Conservation (phyloP, 768 basidiomycete species). For the Rhodosporidiobolus sp. region DNA sequence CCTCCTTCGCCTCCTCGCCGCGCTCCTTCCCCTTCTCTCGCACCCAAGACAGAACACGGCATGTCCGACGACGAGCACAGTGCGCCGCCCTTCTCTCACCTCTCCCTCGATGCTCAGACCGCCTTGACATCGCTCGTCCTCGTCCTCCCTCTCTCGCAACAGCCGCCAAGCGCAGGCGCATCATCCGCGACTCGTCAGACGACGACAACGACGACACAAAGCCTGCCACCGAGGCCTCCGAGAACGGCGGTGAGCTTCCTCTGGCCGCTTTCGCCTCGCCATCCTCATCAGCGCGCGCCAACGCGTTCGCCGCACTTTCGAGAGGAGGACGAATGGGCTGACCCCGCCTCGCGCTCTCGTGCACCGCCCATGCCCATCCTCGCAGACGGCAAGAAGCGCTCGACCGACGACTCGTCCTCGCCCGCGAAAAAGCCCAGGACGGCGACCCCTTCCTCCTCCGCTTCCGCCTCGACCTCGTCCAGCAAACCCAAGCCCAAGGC, state of each 20-base stretch:
- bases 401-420: background rate
- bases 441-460: background rate
- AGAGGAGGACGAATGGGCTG: background rate
- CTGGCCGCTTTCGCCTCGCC: no score
- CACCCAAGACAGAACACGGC: background rate
- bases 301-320: background rate
- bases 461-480: background rate
- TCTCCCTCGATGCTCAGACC: no score
- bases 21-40: no score
- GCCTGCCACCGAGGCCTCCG: no score
- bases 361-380: background rate
- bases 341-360: background rate
- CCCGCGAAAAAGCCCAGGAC: conserved; percentile 24
- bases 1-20: no score
- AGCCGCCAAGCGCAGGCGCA: background rate
- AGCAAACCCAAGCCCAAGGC: no score
- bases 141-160: background rate
- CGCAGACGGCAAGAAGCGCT: background rate
- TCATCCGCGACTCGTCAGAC: background rate
- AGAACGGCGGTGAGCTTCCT: no score
- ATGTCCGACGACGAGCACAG: background rate
- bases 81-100: background rate
- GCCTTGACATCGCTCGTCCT: no score
- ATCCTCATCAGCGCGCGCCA: no score
- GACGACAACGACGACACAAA: no score